Conservation (phyloP, 2,329 filamentous ascomycete genomes). For the Scytalidium lignicola region DNA sequence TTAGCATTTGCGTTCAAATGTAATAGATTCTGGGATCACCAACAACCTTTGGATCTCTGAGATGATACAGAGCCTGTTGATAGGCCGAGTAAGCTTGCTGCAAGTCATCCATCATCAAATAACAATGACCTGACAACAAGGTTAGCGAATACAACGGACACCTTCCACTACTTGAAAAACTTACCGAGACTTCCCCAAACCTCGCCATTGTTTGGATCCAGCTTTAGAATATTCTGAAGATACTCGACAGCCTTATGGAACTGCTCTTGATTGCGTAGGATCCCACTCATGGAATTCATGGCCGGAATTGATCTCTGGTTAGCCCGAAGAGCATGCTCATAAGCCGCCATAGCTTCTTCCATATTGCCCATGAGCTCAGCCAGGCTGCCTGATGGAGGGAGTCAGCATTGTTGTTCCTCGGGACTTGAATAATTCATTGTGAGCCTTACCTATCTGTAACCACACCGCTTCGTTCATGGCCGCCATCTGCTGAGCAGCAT, state of each 20-base stretch:
- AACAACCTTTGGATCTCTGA: slow-evolving; percentile 82
- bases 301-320: slow-evolving; percentile 85
- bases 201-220: slow-evolving; percentile 86
- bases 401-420: slow-evolving; percentile 26
- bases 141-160: slow-evolving; percentile 9
- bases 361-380: slow-evolving; percentile 83
- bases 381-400: slow-evolving; percentile 60
- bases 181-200: slow-evolving; percentile 92
- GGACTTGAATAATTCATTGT: not conserved
- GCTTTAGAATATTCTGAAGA: slow-evolving; percentile 81
- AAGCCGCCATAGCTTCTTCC: slow-evolving; percentile 84
- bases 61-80: slow-evolving; percentile 88
- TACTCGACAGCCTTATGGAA: slow-evolving; percentile 94
- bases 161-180: slow-evolving; percentile 21
- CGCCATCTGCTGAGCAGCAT: slow-evolving; percentile 66
- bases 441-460: slow-evolving; percentile 78
- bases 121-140: slow-evolving; percentile 73
- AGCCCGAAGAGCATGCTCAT: slow-evolving; percentile 82
- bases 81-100: slow-evolving; percentile 97
- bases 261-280: slow-evolving; percentile 85
- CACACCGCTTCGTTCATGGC: slow-evolving; percentile 82
- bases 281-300: slow-evolving; percentile 90
- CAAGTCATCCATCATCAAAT: slow-evolving; percentile 96
- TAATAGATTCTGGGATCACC: slow-evolving; percentile 1
- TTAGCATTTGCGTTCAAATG: slow-evolving; percentile 11